These are phyloP conservation scores for Niveomyces coronatus DNA, from an alignment of 2,329 filamentous ascomycete species.

Conservation along the genomic window DNA sequence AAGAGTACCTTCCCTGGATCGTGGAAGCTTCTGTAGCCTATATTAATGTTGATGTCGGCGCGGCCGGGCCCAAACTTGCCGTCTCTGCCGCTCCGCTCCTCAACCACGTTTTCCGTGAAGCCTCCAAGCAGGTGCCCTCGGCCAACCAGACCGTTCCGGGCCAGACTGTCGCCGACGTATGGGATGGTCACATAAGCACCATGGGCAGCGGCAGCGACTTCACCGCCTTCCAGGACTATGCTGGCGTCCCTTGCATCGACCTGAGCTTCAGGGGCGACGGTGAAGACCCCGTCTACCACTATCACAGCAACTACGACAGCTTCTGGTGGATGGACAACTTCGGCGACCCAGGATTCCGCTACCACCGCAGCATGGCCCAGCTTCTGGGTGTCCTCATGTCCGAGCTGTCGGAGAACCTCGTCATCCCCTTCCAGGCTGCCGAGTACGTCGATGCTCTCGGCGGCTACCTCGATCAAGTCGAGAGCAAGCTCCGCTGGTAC, in stretches of 20 bases:
- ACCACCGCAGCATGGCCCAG: constrained; percentile 58
- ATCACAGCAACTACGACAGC: constrained; percentile 87
- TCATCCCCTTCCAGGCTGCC: constrained; percentile 53
- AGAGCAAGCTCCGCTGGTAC: constrained; percentile 30
- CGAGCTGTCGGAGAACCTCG: constrained; percentile 48
- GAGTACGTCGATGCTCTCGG: constrained; percentile 52
- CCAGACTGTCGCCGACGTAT: constrained; percentile 63
- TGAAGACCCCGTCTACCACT: constrained; percentile 57
- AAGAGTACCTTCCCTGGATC: constrained; percentile 80
- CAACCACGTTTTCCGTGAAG: constrained; percentile 60
- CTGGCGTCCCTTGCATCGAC: constrained; percentile 55
- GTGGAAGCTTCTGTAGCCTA: constrained; percentile 65
- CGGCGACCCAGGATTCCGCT: constrained; percentile 59
- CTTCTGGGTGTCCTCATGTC: constrained; percentile 52
- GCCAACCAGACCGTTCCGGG: constrained; percentile 65
- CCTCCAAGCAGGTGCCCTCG: constrained; percentile 51
- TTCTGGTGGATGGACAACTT: constrained; percentile 81
- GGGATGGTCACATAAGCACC: constrained; percentile 50
- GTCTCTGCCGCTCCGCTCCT: constrained; percentile 65
- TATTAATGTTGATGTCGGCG: constrained; percentile 73
- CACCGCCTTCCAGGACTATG: constrained; percentile 64
- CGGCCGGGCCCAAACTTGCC: constrained; percentile 52
- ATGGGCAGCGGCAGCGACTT: constrained; percentile 68
- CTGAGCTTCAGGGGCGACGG: constrained; percentile 42
- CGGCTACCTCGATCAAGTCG: constrained; percentile 40